Evolutionary conservation across 2,329 filamentous ascomycete genomes (phyloP), one percentile per base, ranked within the genome.

Genomic region (Tolypocladium sp.): DNA sequence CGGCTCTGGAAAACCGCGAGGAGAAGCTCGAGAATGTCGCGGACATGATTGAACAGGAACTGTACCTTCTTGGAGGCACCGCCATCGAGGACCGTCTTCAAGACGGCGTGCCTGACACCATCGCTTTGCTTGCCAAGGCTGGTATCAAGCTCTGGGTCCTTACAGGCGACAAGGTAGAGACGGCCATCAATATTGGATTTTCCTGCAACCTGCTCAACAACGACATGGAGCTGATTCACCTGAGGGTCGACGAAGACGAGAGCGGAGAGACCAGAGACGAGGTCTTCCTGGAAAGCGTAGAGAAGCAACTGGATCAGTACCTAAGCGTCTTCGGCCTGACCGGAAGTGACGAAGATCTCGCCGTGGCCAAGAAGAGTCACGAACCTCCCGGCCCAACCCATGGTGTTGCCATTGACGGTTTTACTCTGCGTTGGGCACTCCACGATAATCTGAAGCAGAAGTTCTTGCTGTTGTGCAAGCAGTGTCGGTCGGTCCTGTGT

Each of bases 131-230:
- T 57, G 93, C 89, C 38, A 85, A 92, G 68, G 94, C 94, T 58
- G 94, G 94, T 72, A 97, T 99, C 74, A 99, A 99, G 75, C 84
- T 99, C 9, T 99, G 94, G 94, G 94, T 99, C 58, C 78, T 99
- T 63, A 99, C 94, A n/a, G 94, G 94, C 63, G 94, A 99, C 80
- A 99, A 97, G 75, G 93, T 97, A 37, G 94, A 99, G 76, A 99
- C 94, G 30, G 94, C 94, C 60, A 99, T 99, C 84, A 99, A 99
- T 76, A 99, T 99, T 70, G 94, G 94, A 3, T 99, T 97, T 75
- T 99, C 94, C 13, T 99, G 94, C 79, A 99, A 99, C 67, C 81
- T 99, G 40, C 83, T 99, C 59, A 92, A 93, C 75, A 99, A 97
- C 73, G 91, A 96, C 65, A 97, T 99, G 94, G 94, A 99, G 66